Evolutionary conservation across 495 filamentous ascomycete genomes (phyloP), one percentile per base, ranked within the genome.

Genomic region (Xylona heveae): DNA sequence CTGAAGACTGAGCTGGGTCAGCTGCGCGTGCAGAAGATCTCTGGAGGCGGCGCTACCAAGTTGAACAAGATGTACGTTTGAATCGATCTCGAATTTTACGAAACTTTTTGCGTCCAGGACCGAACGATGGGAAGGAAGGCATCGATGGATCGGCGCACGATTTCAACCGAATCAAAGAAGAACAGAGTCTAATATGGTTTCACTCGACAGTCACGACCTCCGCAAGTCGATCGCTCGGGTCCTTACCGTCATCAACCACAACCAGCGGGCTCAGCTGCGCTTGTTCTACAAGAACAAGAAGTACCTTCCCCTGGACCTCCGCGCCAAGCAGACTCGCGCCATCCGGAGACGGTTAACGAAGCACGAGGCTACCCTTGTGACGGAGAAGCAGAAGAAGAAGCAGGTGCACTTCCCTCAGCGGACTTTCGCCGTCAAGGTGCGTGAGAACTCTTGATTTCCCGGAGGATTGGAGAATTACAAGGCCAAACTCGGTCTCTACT

Each of bases 281-380:
- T 62, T 99, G 43, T 95, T 94, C 75, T 99, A 99, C 71, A 88
- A 91, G 70, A 73, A 71, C 70, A 95, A 94, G 78, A 95, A 94
- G 66, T 94, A 92, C 69, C 62, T 82, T 24, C 84, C 82, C 35
- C 80, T 95, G 47, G 88, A 95, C 57, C 81, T 97, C 62, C 77
- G 88, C 54, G 66, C 81, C 52, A 93, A 95, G 76, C 68, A 78
- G 63, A 99, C 88, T 51, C 81, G 90, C 42, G 88, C 81, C 46
- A 81, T 94, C 60, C 78, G 88, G 45, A 75, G 88, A 58, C 65
- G 78, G 44, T 68, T 99, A 55, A 84, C 75, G 50, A 74, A 76
- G 61, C 66, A 85, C 64, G 90, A 99, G 64, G 67, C 71, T 40
- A 62, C 70, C 46, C 64, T 65, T 49, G 60, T 68, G 46, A 75